Evolutionary conservation across 73 alveolate species (phyloP).

Genomic region (Paramecium tetraurelia): DNA sequence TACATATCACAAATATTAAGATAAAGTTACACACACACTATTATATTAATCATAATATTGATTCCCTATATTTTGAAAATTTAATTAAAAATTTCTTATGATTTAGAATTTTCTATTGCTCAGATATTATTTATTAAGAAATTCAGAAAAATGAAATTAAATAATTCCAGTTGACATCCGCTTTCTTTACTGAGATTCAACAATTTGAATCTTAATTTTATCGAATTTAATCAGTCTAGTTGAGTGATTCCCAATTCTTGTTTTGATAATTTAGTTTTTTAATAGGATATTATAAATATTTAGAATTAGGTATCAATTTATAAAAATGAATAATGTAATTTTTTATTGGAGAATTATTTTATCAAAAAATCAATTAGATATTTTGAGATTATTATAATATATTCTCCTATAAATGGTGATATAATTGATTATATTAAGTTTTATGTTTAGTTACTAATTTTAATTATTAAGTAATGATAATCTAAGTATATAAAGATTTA

Average conservation of each 20-base stretch:
- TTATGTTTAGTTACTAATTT: not conserved
- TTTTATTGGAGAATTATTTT: no score
- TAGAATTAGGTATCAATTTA: not conserved
- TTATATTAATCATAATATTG: not conserved
- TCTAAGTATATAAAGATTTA: constrained; percentile 2
- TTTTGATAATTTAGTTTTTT: no score
- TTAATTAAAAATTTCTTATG: not conserved
- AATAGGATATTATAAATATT: not conserved
- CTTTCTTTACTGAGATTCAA: not conserved
- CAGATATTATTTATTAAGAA: not conserved
- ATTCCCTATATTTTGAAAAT: not conserved
- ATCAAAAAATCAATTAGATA: no score
- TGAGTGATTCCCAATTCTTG: no score
- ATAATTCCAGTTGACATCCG: not conserved
- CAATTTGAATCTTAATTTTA: not conserved
- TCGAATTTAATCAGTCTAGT: no score
- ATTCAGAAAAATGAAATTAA: not conserved
- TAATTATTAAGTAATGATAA: not conserved
- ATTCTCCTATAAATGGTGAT: not conserved
- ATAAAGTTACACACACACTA: no score
- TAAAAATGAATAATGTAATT: not conserved
- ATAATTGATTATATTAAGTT: not conserved
- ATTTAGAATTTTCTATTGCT: not conserved
- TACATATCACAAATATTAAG: no score
- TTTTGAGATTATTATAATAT: not conserved